Evolutionary conservation across 305 asterid genomes (phyloP).

Genomic region (Fraxinus sp.): DNA sequence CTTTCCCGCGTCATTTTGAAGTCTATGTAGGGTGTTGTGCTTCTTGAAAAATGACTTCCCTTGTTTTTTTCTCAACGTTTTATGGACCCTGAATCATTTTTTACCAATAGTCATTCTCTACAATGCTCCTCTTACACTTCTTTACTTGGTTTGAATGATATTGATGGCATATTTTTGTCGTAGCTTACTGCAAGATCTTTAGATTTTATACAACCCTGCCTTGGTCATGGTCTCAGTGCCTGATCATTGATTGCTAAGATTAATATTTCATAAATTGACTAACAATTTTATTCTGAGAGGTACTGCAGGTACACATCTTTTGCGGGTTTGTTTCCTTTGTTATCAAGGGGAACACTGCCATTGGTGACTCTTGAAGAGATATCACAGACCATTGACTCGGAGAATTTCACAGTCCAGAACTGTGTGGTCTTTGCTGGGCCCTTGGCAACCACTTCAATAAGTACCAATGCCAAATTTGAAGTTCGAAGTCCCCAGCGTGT

Average conservation of each 20-base stretch:
- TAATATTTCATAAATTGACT: not conserved
- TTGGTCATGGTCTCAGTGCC: not conserved
- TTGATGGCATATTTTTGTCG: not conserved
- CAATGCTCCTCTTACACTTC: not conserved
- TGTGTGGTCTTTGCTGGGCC: slow-evolving; percentile 75
- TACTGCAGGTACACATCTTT: slow-evolving; percentile 74
- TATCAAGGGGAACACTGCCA: slow-evolving; percentile 60
- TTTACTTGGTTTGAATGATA: not conserved
- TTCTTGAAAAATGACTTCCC: not conserved
- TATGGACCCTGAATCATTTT: not conserved
- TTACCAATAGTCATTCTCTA: not conserved
- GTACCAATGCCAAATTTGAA: slow-evolving; percentile 86
- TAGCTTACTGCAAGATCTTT: not conserved
- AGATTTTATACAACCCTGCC: not conserved
- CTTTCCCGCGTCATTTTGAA: not conserved
- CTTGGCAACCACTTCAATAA: slow-evolving; percentile 67
- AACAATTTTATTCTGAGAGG: not conserved
- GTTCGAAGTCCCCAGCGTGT: slow-evolving; percentile 92
- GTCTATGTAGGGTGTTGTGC: not conserved
- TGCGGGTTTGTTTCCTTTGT: slow-evolving; percentile 66
- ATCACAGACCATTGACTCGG: slow-evolving; percentile 77
- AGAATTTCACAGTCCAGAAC: slow-evolving; percentile 68
- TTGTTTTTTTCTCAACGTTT: not conserved
- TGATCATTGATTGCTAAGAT: not conserved
- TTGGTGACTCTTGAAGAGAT: slow-evolving; percentile 77